Base-by-base conservation (phyloP, 805 yeast species). In the Yamadazyma philogaea region DNA sequence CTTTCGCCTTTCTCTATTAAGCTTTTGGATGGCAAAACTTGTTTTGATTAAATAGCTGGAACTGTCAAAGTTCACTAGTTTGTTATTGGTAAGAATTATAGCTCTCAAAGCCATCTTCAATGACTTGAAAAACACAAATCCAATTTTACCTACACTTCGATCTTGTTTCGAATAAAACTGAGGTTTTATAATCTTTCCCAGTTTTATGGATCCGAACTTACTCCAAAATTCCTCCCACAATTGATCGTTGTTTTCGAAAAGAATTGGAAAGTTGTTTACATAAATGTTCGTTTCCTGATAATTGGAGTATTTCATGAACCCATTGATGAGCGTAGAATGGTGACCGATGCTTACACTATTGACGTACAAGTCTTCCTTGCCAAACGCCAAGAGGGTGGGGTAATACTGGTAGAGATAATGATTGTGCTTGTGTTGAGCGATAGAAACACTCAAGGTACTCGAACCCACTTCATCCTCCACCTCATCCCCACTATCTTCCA, bases 241-340 rank as follows among this genome's bases (percentile, higher is more conserved):
- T 20, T 52, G 59, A 49, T 77, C 81, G 16, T 74, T 67, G 57
- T 85, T 88, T 39, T 66, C 69, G 57, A 82, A 77, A 3, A 67
- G 49, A 10, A 70, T 50, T 5, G 86, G 83, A 30, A 86, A 61
- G 54, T 80, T 79, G 46, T 80, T 83, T 27, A 86, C 80, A 56
- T 85, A 86, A 34, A 86, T 68, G 59, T 86, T 86, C 4, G 88
- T 79, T 51, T 83, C 88, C 56, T 82, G 88, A 50, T 61, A 68
- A 46, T 68, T 66, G 24, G 55, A 47, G 28, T 46, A 40, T 43
- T 58, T 59, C 28, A 54, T 40, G 39, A 60, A 62, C 2, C 41
- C 21, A 32, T 42, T 48, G 7, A 50, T 34, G 40, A 49, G 30
- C 34, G 33, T 37, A 10, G 43, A 40, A 14, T 44, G 48, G 20